A percentile compares a stretch with the other conserved stretches of the same genome.
Conservation (phyloP, 1,139 yeast species). For the Suhomyces choctaworum region DNA sequence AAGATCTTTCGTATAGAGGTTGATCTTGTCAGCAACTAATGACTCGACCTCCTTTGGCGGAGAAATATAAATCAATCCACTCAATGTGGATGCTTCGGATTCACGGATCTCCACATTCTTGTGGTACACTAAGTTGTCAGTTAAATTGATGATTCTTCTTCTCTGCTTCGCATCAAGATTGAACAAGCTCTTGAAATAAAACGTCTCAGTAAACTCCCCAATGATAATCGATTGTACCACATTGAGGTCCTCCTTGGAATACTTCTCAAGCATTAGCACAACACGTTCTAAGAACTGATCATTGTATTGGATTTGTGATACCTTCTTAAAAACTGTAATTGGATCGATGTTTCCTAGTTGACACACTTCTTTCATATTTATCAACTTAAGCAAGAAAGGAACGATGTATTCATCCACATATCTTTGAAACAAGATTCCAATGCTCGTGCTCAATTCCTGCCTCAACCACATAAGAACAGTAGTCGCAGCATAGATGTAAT, state of each 20-base stretch:
- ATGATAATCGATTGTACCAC: conserved; percentile 71
- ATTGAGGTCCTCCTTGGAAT: conserved; percentile 45
- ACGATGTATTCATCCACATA: conserved; percentile 49
- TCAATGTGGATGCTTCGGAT: conserved; percentile 69
- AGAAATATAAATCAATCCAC: conserved; percentile 82
- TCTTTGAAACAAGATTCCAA: conserved; percentile 40
- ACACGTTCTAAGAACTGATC: conserved; percentile 43
- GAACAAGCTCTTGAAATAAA: conserved; percentile 72
- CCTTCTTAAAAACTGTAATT: conserved; percentile 48
- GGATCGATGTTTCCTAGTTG: conserved; percentile 69
- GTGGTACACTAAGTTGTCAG: conserved; percentile 58
- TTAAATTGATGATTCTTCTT: conserved; percentile 49
- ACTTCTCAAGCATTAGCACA: conserved; percentile 51
- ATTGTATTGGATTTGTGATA: conserved; percentile 62
- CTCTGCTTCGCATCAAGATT: conserved; percentile 53
- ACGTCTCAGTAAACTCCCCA: conserved; percentile 69
- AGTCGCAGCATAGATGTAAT: conserved; percentile 49
- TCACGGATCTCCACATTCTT: conserved; percentile 76
- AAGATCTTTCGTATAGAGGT: conserved; percentile 29
- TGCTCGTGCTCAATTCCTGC: conserved; percentile 44
- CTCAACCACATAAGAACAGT: conserved; percentile 46
- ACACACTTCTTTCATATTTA: conserved; percentile 78
- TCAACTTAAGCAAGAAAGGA: conserved; percentile 69
- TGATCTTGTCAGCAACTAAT: conserved; percentile 28
- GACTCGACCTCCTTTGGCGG: conserved; percentile 54